Evolutionary conservation across 2,329 filamentous ascomycete genomes (phyloP).

Genomic region (Aspergillus texensis): DNA sequence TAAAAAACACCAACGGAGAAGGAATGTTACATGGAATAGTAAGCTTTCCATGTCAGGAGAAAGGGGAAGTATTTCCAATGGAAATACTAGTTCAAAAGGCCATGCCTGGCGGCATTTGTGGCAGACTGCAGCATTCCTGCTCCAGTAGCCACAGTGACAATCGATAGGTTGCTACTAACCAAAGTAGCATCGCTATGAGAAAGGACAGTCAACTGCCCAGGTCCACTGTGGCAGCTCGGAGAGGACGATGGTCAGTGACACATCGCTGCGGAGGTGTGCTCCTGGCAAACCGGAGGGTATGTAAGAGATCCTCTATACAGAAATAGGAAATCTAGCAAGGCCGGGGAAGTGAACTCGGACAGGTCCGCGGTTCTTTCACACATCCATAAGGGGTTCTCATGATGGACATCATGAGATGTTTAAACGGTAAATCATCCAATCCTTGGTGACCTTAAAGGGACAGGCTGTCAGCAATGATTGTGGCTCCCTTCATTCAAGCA

Average conservation of each 20-base stretch:
- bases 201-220: neutral
- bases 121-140: neutral
- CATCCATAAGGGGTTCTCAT: conserved; percentile 11
- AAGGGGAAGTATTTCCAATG: neutral
- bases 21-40: neutral
- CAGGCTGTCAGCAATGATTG: conserved; percentile 3
- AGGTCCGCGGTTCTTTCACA: conserved; percentile 15
- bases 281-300: conserved; percentile 1
- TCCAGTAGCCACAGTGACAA: neutral
- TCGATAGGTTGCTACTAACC: neutral
- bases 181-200: neutral
- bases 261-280: neutral
- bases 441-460: neutral
- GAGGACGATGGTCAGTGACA: conserved; percentile 7
- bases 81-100: conserved; percentile 1
- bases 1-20: neutral
- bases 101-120: neutral
- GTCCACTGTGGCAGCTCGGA: neutral
- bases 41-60: neutral
- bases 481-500: conserved; percentile 28
- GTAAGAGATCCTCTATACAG: neutral
- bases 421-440: conserved; percentile 11
- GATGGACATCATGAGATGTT: conserved; percentile 13
- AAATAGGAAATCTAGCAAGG: conserved; percentile 12
- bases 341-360: conserved; percentile 8